Base-by-base conservation (phyloP, 75 land plant genomes). In the Azolla pinnata region DNA sequence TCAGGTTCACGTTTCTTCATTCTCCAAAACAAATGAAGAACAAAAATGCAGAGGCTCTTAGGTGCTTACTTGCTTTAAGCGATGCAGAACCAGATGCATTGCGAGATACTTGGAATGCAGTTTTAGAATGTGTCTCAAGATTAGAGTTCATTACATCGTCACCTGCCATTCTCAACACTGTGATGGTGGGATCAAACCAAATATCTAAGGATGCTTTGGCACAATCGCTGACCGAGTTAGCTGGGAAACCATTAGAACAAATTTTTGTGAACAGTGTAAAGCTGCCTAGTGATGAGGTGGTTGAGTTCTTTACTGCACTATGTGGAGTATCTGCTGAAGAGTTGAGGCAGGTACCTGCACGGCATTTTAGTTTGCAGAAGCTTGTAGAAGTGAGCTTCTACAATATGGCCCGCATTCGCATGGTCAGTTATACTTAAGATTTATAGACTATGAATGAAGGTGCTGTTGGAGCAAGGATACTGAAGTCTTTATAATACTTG, bases 351-450 rank as follows among this genome's bases (percentile, higher is more conserved):
- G 67, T 65, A 49, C 97, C 97, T 58, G 74, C 95, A n/a, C 93
- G 97, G 26, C 85, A 87, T 61, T 91, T 88, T 78, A 91, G 97
- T 69, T 63, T 91, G 55, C 95, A 90, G 67, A 91, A 91, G 50
- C 86, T 91, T 68, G 97, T 91, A 45, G 97, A 91, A 72, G 88
- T 91, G 44, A 91, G 97, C 60, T 88, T 87, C 59, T 91, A 91
- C 66, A 91, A 91, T 48, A 88, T 91, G 89, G 83, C 95, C 51
- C 83, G 97, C 31, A 91, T 91, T 40, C 85, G 97, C 8, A 62
- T 91, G 97, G 97, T 91, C 31, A 62, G 66, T 17, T 19, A n/a
- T n/a, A n/a, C n/a, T n/a, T n/a, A n/a, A n/a, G n/a, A n/a, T n/a
- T n/a, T n/a, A n/a, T n/a, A n/a, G n/a, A n/a, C n/a, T n/a, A n/a